Evolutionary conservation across 306 rosid species (phyloP).

Genomic region (Acacia acuminata): DNA sequence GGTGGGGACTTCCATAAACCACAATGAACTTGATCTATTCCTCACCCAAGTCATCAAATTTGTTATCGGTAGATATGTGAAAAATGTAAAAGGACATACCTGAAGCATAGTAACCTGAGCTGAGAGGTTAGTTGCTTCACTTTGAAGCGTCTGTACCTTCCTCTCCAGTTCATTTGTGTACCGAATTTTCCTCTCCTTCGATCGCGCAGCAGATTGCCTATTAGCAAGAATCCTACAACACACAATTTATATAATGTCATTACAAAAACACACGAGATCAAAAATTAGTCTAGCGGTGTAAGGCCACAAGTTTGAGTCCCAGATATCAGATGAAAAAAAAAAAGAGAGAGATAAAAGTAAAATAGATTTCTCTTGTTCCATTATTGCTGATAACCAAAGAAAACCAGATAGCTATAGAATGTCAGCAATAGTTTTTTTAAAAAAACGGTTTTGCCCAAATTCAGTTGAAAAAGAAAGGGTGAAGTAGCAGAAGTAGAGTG

Average conservation of each 20-base stretch:
- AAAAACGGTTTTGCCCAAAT: neutral
- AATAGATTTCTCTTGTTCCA: neutral
- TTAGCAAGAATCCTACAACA: slow-evolving; percentile 81
- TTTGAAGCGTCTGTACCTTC: slow-evolving; percentile 95
- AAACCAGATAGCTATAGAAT: neutral
- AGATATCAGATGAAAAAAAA: too few relatives aligned
- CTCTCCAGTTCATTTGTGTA: slow-evolving; percentile 89
- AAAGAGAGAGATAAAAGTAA: neutral
- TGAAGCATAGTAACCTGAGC: slow-evolving; percentile 91
- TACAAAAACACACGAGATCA: neutral
- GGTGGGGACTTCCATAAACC: slow-evolving; percentile 23
- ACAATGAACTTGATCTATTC: neutral
- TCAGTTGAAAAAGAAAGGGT: neutral
- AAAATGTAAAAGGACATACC: slow-evolving; percentile 47
- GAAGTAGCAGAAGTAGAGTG: neutral
- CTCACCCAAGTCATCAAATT: slow-evolving; percentile 21
- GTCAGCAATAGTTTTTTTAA: neutral
- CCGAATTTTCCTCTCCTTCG: slow-evolving; percentile 92
- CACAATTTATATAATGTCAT: slow-evolving; percentile 1
- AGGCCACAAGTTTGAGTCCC: too few relatives aligned
- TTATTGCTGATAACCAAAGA: neutral
- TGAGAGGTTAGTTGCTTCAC: slow-evolving; percentile 93
- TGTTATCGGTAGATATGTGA: slow-evolving; percentile 1
- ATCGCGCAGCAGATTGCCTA: slow-evolving; percentile 95
- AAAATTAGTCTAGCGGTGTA: too few relatives aligned